Conservation (phyloP, 2,329 filamentous ascomycete genomes). For the Lecanosticta acicola region DNA sequence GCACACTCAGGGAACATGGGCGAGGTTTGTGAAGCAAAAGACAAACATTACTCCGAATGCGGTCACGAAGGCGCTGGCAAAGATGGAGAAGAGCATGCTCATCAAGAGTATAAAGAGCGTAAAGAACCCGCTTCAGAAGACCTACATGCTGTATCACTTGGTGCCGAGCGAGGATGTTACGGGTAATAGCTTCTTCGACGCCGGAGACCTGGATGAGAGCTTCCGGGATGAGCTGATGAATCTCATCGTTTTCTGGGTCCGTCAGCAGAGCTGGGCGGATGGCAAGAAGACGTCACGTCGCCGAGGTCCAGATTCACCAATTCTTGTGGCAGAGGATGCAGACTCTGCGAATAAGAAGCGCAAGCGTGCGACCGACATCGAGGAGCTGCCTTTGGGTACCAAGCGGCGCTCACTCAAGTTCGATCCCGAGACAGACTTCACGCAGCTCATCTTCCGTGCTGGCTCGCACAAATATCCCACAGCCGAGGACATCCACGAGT, state of each 20-base stretch:
- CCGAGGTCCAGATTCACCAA: slow-evolving; percentile 6
- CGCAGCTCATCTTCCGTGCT: slow-evolving; percentile 29
- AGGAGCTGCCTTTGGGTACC: slow-evolving; percentile 26
- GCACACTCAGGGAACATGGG: slow-evolving; percentile 83
- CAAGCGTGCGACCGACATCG: slow-evolving; percentile 28
- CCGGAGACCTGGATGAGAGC: slow-evolving; percentile 80
- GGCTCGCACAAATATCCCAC: slow-evolving; percentile 66
- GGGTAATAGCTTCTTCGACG: slow-evolving; percentile 90
- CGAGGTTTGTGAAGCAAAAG: slow-evolving; percentile 69
- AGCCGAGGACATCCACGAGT: slow-evolving; percentile 67
- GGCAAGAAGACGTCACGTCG: slow-evolving; percentile 23
- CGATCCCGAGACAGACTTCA: slow-evolving; percentile 19
- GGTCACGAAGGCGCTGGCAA: slow-evolving; percentile 68
- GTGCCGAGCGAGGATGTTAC: slow-evolving; percentile 84
- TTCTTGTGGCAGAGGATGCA: slow-evolving; percentile 10
- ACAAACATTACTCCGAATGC: slow-evolving; percentile 76
- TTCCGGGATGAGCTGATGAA: slow-evolving; percentile 75
- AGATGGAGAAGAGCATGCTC: slow-evolving; percentile 57
- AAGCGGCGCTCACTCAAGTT: slow-evolving; percentile 17
- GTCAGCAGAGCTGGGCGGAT: slow-evolving; percentile 61
- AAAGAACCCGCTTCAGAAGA: slow-evolving; percentile 84
- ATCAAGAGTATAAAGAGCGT: slow-evolving; percentile 89
- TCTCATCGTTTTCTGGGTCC: slow-evolving; percentile 68
- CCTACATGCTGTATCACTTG: slow-evolving; percentile 87
- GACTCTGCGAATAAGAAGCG: slow-evolving; percentile 22